These are phyloP conservation scores for Chrysanthemum lavandulifolium DNA, from an alignment of 129 eudicot genomes.

Conservation along the genomic window DNA sequence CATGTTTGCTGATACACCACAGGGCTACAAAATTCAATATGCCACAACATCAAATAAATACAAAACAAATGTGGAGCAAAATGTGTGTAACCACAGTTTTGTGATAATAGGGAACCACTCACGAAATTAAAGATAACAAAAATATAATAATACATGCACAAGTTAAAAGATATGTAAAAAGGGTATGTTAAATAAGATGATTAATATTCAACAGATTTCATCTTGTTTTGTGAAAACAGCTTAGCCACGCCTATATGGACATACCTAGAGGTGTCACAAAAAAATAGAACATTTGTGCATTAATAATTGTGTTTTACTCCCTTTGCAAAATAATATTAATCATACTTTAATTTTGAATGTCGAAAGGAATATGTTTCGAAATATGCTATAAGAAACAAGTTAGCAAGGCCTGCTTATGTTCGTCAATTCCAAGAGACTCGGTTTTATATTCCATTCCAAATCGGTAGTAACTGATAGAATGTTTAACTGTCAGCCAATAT, in stretches of 20 bases:
- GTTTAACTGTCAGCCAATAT: not conserved
- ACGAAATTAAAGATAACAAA: not conserved
- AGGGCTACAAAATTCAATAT: conserved; percentile 12
- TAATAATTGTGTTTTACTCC: too few relatives aligned
- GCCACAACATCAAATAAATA: not conserved
- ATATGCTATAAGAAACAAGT: too few relatives aligned
- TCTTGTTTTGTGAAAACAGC: not conserved
- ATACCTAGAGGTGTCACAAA: too few relatives aligned
- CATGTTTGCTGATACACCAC: conserved; percentile 38
- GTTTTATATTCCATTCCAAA: too few relatives aligned
- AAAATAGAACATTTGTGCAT: too few relatives aligned
- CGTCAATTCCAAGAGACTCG: too few relatives aligned
- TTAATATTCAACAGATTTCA: not conserved
- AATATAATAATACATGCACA: not conserved
- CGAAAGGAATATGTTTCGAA: too few relatives aligned
- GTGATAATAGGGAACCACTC: not conserved
- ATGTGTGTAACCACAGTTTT: not conserved
- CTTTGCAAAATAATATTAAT: too few relatives aligned
- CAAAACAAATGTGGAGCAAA: not conserved
- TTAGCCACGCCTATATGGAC: too few relatives aligned
- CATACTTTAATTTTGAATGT: too few relatives aligned
- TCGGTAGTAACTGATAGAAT: not conserved
- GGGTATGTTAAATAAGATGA: not conserved
- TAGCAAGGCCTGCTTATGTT: too few relatives aligned
- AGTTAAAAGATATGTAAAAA: not conserved